Evolutionary conservation across 208 protist genomes (phyloP).

Genomic region (Leishmania gerbilli): DNA sequence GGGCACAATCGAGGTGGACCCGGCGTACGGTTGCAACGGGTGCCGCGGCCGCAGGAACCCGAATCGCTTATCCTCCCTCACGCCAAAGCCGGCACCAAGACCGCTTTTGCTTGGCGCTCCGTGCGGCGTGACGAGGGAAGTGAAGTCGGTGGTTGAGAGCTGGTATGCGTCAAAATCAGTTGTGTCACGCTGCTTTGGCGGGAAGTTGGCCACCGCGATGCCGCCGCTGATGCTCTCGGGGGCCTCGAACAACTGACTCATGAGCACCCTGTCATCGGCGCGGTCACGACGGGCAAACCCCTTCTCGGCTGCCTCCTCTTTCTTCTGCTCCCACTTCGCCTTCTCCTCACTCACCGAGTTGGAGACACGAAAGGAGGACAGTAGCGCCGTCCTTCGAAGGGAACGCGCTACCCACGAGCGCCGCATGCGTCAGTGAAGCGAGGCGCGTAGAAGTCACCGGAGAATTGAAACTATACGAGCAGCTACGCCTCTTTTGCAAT

Average conservation of each 20-base stretch:
- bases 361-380: slow-evolving; percentile 25
- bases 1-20: slow-evolving; percentile 49
- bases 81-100: slow-evolving; percentile 83
- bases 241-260: slow-evolving; percentile 49
- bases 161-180: slow-evolving; percentile 78
- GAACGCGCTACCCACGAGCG: not conserved
- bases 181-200: slow-evolving; percentile 40
- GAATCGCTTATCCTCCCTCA: slow-evolving; percentile 77
- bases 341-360: slow-evolving; percentile 38
- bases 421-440: slow-evolving; percentile 8
- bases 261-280: slow-evolving; percentile 54
- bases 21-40: slow-evolving; percentile 57
- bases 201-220: slow-evolving; percentile 71
- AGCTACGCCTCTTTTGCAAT: too few species aligned
- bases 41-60: slow-evolving; percentile 79
- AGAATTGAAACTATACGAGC: not conserved
- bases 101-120: slow-evolving; percentile 41
- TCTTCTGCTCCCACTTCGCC: slow-evolving; percentile 36
- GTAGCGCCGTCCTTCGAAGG: not conserved
- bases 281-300: slow-evolving; percentile 67
- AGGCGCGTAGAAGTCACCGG: not conserved
- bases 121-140: slow-evolving; percentile 74
- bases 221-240: slow-evolving; percentile 44
- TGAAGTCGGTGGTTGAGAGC: slow-evolving; percentile 81
- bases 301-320: slow-evolving; percentile 48